phyloP scores from a whole-genome alignment of 352 stramenopile genomes.

The Globisporangium cederbergense region DNA sequence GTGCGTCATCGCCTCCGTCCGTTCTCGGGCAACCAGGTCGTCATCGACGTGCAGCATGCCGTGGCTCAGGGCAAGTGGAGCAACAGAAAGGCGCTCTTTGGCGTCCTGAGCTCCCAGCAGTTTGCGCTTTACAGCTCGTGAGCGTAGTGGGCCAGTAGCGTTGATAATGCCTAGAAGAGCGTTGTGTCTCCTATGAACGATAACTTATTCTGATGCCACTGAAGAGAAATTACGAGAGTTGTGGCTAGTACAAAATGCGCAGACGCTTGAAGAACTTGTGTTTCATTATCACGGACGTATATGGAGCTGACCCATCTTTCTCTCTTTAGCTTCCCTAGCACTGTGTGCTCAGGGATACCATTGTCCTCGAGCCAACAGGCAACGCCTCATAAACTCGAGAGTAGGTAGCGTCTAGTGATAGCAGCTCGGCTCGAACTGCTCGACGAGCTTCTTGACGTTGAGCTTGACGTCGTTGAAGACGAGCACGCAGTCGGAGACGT shows the following conservation, averaged over 20 bases:
- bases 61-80: constrained; percentile 28
- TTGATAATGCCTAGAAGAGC: no score
- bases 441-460: constrained; percentile 33
- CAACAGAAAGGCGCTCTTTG: constrained; percentile 28
- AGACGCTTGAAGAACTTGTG: neutral
- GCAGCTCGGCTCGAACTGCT: constrained; percentile 28
- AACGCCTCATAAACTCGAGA: neutral
- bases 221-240: neutral
- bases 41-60: constrained; percentile 31
- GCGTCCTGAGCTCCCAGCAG: constrained; percentile 27
- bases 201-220: constrained; percentile 1
- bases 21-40: constrained; percentile 7
- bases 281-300: neutral
- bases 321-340: neutral
- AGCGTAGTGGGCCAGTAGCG: neutral
- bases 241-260: neutral
- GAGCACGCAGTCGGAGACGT: constrained; percentile 28
- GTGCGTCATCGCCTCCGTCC: constrained; percentile 15
- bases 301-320: neutral
- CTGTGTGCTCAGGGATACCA: neutral
- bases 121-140: constrained; percentile 24
- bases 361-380: neutral
- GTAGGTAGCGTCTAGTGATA: constrained; percentile 8
- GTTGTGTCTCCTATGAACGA: neutral
- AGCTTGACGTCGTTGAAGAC: constrained; percentile 22